phyloP scores from a whole-genome alignment of 139 green algal species.

The Ulvella scutata region DNA sequence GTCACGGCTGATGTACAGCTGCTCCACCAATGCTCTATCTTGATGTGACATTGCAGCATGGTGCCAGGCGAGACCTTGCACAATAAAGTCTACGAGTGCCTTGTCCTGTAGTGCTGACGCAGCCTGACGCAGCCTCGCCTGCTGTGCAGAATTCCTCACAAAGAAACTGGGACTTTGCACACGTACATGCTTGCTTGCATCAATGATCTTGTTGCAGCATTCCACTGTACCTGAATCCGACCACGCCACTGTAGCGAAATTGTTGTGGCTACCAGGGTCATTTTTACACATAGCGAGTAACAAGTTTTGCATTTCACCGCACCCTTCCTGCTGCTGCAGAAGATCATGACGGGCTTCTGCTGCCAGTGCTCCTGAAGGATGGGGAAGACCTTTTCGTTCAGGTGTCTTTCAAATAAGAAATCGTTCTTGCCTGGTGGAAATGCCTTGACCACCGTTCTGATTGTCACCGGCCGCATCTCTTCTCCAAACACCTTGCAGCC shows the following conservation, averaged over 20 bases:
- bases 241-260: no score
- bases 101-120: background rate
- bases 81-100: background rate
- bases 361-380: slow-evolving; percentile 54
- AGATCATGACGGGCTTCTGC: slow-evolving; percentile 70
- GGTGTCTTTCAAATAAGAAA: slow-evolving; percentile 66
- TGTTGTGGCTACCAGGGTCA: no score
- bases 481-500: slow-evolving; percentile 57
- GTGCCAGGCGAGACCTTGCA: background rate
- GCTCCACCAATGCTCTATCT: background rate
- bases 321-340: slow-evolving; percentile 44
- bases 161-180: background rate
- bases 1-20: background rate
- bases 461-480: slow-evolving; percentile 69
- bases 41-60: background rate
- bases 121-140: background rate
- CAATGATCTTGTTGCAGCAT: background rate
- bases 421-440: slow-evolving; percentile 56
- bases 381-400: slow-evolving; percentile 52
- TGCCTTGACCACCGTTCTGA: slow-evolving; percentile 60
- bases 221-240: no score
- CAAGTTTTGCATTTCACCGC: background rate
- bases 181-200: background rate
- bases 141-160: background rate
- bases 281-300: no score